phyloP scores from a whole-genome alignment of 78 protist genomes.

The Dictyostelium purpureum region DNA sequence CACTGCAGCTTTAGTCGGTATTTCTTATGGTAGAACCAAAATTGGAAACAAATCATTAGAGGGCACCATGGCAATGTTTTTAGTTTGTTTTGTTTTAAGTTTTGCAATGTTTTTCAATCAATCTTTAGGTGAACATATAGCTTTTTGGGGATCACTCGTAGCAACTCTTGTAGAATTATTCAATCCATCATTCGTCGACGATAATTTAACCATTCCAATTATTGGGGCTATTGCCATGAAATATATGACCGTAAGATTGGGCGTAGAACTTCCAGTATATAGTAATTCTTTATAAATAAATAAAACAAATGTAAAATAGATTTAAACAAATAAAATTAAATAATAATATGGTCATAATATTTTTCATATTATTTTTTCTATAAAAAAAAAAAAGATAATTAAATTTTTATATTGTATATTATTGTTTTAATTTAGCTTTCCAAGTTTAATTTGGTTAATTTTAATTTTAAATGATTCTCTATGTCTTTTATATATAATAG shows the following conservation, averaged over 20 bases:
- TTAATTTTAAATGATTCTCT: not conserved
- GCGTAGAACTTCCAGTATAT: not conserved
- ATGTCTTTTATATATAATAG: not conserved
- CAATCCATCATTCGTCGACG: slow-evolving; percentile 57
- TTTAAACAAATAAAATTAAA: no score
- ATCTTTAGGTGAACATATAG: slow-evolving; percentile 47
- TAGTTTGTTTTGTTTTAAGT: slow-evolving; percentile 30
- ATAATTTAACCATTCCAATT: slow-evolving; percentile 63
- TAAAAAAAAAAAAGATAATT: no score
- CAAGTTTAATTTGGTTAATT: no score
- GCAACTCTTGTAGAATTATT: slow-evolving; percentile 52
- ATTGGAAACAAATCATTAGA: slow-evolving; percentile 58
- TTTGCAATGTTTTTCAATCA: slow-evolving; percentile 22
- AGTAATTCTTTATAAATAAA: not conserved
- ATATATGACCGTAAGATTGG: not conserved
- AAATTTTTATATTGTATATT: no score
- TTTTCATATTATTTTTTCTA: no score
- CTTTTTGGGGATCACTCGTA: slow-evolving; percentile 59
- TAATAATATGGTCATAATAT: no score
- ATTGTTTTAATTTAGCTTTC: no score
- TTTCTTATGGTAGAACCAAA: slow-evolving; percentile 62
- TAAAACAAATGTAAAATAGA: no score
- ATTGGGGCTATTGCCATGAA: not conserved
- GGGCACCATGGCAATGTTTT: slow-evolving; percentile 50
- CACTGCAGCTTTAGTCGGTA: slow-evolving; percentile 61